Conservation (phyloP, 495 filamentous ascomycete species). For the Penicillium verhagenii region DNA sequence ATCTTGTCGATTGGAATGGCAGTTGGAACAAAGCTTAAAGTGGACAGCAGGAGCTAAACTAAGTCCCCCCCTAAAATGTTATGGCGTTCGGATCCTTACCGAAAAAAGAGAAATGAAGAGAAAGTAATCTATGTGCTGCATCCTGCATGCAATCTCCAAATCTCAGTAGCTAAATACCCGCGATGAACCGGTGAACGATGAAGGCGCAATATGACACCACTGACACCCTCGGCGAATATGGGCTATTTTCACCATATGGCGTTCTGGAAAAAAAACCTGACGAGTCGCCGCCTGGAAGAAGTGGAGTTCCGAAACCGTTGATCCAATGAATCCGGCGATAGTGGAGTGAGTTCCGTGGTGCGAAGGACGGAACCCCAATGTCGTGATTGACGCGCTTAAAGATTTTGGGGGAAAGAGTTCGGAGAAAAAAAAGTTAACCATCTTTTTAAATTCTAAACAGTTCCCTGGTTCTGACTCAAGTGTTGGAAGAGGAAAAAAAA, state of each 20-base stretch:
- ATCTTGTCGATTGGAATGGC: background rate
- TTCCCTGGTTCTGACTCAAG: slow-evolving; percentile 1
- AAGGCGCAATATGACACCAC: background rate
- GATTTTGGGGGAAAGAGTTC: slow-evolving; percentile 4
- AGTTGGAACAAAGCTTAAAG: background rate
- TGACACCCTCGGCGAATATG: background rate
- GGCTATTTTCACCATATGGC: background rate
- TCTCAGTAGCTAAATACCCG: background rate
- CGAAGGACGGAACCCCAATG: slow-evolving; percentile 14
- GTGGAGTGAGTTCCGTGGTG: slow-evolving; percentile 15
- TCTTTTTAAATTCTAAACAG: slow-evolving; percentile 2
- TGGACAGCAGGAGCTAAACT: background rate
- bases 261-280: background rate
- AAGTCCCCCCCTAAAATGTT: no score
- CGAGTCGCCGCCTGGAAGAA: slow-evolving; percentile 4
- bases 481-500: no score
- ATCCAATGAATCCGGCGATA: slow-evolving; percentile 14
- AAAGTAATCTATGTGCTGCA: background rate
- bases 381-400: slow-evolving; percentile 20
- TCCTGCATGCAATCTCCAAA: background rate
- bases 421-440: slow-evolving; percentile 10
- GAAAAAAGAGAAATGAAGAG: no score
- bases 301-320: slow-evolving; percentile 9
- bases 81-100: background rate
- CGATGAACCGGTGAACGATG: background rate